These are phyloP conservation scores for Saccharomycopsis sp. DNA, from an alignment of 805 yeast genomes.

Conservation along the genomic window DNA sequence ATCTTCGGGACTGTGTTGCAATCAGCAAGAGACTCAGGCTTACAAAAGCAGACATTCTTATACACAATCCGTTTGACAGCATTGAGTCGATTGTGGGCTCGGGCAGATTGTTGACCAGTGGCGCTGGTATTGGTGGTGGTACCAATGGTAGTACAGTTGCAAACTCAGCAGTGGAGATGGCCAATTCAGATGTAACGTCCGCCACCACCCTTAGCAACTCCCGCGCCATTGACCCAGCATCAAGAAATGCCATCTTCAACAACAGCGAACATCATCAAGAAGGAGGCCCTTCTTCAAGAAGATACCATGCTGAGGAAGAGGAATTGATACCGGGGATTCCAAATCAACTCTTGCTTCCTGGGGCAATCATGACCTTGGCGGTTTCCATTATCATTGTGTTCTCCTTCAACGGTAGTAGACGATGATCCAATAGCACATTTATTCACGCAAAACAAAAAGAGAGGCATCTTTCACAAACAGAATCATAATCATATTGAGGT, in stretches of 20 bases:
- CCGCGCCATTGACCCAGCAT: not conserved
- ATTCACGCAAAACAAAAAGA: no score
- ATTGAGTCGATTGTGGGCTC: conserved; percentile 23
- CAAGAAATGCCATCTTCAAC: not conserved
- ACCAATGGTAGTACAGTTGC: no score
- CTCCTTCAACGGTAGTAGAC: conserved; percentile 44
- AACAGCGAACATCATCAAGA: conserved; percentile 1
- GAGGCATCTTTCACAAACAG: no score
- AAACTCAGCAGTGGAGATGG: no score
- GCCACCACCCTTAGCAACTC: no score
- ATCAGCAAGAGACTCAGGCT: conserved; percentile 39
- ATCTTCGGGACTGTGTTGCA: conserved; percentile 62
- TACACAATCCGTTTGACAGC: conserved; percentile 57
- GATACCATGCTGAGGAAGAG: conserved; percentile 2
- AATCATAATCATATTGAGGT: no score
- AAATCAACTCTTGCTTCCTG: conserved; percentile 54
- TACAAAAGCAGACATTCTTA: conserved; percentile 61
- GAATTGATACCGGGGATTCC: conserved; percentile 43
- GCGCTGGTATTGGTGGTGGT: no score
- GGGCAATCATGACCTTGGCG: conserved; percentile 51
- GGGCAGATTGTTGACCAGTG: conserved; percentile 4
- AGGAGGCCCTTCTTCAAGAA: not conserved
- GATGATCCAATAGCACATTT: no score
- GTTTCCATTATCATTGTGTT: conserved; percentile 50
- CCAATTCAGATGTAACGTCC: no score